phyloP scores from a whole-genome alignment of 306 rosid species.

The Fragaria vesca region DNA sequence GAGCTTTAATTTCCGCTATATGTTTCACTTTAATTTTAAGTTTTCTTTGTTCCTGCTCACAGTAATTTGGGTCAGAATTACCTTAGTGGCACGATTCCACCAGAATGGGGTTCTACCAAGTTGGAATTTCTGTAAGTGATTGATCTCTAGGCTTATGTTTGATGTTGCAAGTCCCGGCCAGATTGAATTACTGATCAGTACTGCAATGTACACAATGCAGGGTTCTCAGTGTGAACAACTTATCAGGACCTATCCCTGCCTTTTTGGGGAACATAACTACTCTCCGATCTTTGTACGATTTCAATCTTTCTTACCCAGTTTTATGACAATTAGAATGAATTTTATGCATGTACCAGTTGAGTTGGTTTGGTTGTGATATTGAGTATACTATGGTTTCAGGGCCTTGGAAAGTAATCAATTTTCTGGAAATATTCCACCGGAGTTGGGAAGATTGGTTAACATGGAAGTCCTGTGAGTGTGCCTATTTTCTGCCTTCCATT shows the following conservation, averaged over 20 bases:
- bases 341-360: not conserved
- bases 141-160: no score
- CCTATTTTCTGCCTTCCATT: not conserved
- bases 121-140: constrained; percentile 28
- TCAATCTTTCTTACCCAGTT: not conserved
- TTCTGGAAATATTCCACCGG: constrained; percentile 26
- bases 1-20: not conserved
- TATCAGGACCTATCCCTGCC: constrained; percentile 32
- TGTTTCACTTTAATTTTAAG: not conserved
- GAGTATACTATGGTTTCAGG: constrained; percentile 11
- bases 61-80: constrained; percentile 22
- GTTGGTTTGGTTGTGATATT: not conserved
- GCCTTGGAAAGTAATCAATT: constrained; percentile 30
- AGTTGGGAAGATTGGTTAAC: constrained; percentile 31
- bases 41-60: not conserved
- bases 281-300: constrained; percentile 28
- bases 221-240: constrained; percentile 28
- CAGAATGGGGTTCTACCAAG: constrained; percentile 28
- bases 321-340: not conserved
- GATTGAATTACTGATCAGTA: not conserved
- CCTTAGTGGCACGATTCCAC: constrained; percentile 30
- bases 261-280: constrained; percentile 27
- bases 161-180: not conserved
- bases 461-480: constrained; percentile 26
- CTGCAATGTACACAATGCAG: constrained; percentile 1